A percentile compares a stretch with the other conserved stretches of the same genome.
Conservation (phyloP, 31 red algal genomes). For the Odonthalia washingtoniensis region DNA sequence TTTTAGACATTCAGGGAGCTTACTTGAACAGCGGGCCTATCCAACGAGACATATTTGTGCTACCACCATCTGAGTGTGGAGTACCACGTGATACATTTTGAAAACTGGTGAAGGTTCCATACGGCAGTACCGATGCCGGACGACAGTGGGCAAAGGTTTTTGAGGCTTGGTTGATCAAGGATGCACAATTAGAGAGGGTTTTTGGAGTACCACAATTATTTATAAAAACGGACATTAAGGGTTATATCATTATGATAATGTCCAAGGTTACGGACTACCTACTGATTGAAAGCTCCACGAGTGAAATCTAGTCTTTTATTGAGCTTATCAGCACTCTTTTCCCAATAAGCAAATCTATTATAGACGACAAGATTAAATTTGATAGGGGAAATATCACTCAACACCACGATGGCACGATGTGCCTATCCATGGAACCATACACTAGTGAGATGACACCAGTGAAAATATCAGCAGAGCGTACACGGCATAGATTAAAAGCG, state of each 20-base stretch:
- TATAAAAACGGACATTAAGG: not conserved
- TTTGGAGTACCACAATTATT: slow-evolving; percentile 7
- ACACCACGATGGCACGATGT: not conserved
- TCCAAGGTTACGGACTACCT: slow-evolving; percentile 17
- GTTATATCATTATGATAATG: not conserved
- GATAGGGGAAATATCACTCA: not conserved
- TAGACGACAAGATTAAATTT: not conserved
- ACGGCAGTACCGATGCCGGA: slow-evolving; percentile 15
- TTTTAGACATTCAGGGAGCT: not conserved
- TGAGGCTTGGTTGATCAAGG: not conserved
- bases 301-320: not conserved
- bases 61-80: not conserved
- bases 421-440: slow-evolving; percentile 2
- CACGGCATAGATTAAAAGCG: not conserved
- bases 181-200: not conserved
- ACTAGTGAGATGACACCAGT: not conserved
- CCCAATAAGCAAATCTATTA: not conserved
- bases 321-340: not conserved
- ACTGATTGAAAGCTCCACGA: not conserved
- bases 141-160: slow-evolving; percentile 6
- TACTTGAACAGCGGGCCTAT: slow-evolving; percentile 10
- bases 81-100: not conserved
- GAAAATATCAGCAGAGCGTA: not conserved
- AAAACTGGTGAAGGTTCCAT: slow-evolving; percentile 26
- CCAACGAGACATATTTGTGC: not conserved